phyloP scores from a whole-genome alignment of 495 filamentous ascomycete species.

The Podospora australis region DNA sequence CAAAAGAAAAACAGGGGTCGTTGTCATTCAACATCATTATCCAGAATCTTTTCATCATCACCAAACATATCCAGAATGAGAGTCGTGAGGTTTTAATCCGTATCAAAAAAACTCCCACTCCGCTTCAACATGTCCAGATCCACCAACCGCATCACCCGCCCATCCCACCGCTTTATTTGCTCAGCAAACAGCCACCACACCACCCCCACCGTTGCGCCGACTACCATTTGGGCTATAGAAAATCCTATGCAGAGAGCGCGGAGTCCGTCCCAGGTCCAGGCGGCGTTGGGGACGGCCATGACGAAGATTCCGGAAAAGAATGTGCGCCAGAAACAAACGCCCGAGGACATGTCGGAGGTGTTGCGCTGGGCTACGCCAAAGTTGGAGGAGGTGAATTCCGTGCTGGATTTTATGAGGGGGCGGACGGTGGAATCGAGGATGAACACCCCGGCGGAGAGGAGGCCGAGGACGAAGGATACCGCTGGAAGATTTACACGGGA shows the following conservation, averaged over 20 bases:
- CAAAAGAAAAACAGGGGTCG: not conserved
- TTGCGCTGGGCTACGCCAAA: constrained; percentile 32
- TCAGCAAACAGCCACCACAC: constrained; percentile 37
- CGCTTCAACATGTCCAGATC: constrained; percentile 34
- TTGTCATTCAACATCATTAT: not conserved
- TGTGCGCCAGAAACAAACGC: constrained; percentile 26
- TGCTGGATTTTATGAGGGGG: constrained; percentile 35
- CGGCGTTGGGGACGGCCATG: constrained; percentile 31
- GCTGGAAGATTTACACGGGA: constrained; percentile 31
- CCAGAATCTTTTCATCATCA: not conserved
- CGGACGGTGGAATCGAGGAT: constrained; percentile 27
- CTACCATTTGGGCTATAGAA: constrained; percentile 27
- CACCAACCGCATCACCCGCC: constrained; percentile 35
- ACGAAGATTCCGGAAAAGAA: constrained; percentile 34
- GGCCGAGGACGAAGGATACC: constrained; percentile 32
- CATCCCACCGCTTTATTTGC: constrained; percentile 32
- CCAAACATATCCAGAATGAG: not conserved
- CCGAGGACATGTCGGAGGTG: constrained; percentile 37
- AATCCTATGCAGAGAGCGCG: constrained; percentile 27
- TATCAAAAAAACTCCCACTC: constrained; percentile 39
- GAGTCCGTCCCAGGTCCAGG: constrained; percentile 30
- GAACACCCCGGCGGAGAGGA: constrained; percentile 31
- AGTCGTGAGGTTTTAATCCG: constrained; percentile 30
- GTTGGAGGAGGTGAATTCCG: constrained; percentile 37
- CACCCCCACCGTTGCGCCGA: constrained; percentile 20